phyloP scores from a whole-genome alignment of 192 early-diverging fungal genomes.

The Phycomyces nitens region DNA sequence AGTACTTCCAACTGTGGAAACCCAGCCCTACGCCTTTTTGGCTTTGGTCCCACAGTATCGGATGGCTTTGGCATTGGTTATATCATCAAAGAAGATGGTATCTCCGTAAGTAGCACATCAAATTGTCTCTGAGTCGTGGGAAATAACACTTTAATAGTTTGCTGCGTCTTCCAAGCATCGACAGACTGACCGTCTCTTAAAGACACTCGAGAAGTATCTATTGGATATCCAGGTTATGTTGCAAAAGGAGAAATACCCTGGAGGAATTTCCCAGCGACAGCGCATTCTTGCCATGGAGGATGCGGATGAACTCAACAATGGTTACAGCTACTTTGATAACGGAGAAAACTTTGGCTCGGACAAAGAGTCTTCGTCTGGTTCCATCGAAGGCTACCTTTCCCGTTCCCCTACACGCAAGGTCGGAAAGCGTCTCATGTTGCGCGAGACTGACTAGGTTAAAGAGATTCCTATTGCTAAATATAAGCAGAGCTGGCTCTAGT shows the following conservation, averaged over 20 bases:
- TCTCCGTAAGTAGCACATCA: conserved; percentile 35
- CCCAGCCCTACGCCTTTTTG: conserved; percentile 67
- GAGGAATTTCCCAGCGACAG: conserved; percentile 28
- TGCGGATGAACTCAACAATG: conserved; percentile 22
- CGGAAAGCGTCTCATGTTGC: conserved; percentile 27
- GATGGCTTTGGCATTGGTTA: conserved; percentile 89
- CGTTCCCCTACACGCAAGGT: conserved; percentile 12
- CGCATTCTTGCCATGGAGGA: conserved; percentile 31
- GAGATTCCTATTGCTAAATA: not conserved
- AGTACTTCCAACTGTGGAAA: conserved; percentile 67
- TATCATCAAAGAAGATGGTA: conserved; percentile 54
- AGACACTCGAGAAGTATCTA: conserved; percentile 38
- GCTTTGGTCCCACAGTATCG: conserved; percentile 76
- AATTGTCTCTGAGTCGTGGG: conserved; percentile 7
- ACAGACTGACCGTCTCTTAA: conserved; percentile 41
- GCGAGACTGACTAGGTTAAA: conserved; percentile 15
- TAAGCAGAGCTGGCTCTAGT: not conserved
- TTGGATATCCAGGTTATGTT: conserved; percentile 37
- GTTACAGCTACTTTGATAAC: conserved; percentile 47
- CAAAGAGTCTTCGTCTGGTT: conserved; percentile 13
- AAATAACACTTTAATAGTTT: conserved; percentile 24
- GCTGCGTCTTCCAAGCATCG: conserved; percentile 48
- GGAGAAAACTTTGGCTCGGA: conserved; percentile 13
- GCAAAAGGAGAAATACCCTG: conserved; percentile 33
- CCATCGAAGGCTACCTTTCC: not conserved